phyloP scores from a whole-genome alignment of 2,329 filamentous ascomycete species.

The Cladobotryum protrusum region DNA sequence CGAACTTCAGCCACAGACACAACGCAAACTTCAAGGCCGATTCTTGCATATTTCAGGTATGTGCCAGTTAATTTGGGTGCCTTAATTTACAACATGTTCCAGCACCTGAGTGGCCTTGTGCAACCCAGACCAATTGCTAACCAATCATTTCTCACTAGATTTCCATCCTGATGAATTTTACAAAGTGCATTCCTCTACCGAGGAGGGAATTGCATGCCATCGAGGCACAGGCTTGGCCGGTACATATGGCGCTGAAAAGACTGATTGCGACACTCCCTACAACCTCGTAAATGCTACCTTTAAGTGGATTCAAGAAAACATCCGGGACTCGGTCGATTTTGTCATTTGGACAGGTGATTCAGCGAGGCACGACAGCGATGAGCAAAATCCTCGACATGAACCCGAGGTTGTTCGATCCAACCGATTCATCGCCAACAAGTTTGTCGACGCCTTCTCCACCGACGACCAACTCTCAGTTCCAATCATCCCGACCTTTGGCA shows the following conservation, averaged over 20 bases:
- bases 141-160: constrained; percentile 48
- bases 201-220: constrained; percentile 68
- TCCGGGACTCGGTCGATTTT: constrained; percentile 78
- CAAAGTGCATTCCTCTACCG: constrained; percentile 67
- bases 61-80: no score
- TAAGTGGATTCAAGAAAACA: constrained; percentile 73
- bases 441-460: constrained; percentile 66
- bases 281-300: constrained; percentile 83
- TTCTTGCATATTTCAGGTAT: constrained; percentile 87
- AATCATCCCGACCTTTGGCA: constrained; percentile 84
- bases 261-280: constrained; percentile 80
- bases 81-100: no score
- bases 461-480: constrained; percentile 61
- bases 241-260: constrained; percentile 75
- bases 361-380: constrained; percentile 83
- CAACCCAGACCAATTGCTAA: constrained; percentile 6
- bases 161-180: constrained; percentile 90
- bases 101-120: background rate
- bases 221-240: constrained; percentile 70
- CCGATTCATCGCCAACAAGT: constrained; percentile 65
- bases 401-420: constrained; percentile 76
- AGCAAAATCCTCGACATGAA: constrained; percentile 66
- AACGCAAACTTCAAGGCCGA: constrained; percentile 56
- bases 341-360: constrained; percentile 91
- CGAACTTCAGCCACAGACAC: constrained; percentile 8